Evolutionary conservation across 768 basidiomycete species (phyloP).

Genomic region (Mycena latifolia): DNA sequence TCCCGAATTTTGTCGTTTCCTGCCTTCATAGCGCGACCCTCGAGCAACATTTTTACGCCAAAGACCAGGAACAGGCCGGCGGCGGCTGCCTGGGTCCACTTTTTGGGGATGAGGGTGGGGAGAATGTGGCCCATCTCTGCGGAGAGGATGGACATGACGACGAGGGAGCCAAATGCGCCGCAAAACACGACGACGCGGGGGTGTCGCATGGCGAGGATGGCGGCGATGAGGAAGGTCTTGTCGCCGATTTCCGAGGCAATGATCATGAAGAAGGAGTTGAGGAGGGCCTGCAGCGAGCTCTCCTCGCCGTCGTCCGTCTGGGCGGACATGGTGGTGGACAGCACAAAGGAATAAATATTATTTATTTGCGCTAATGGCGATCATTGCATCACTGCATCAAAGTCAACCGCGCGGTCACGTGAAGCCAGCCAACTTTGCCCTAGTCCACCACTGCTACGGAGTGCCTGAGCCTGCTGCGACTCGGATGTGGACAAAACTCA

Average conservation of each 20-base stretch:
- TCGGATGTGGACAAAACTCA: slow-evolving; percentile 34
- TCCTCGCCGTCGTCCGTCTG: slow-evolving; percentile 39
- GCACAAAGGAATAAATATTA: too few species aligned
- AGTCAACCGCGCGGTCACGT: slow-evolving; percentile 14
- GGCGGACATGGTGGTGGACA: slow-evolving; percentile 11
- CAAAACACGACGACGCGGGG: slow-evolving; percentile 87
- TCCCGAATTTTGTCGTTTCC: slow-evolving; percentile 89
- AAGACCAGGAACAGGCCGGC: slow-evolving; percentile 91
- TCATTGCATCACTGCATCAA: too few species aligned
- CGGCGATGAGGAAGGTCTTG: slow-evolving; percentile 92
- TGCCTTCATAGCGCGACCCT: slow-evolving; percentile 82
- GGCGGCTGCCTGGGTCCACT: slow-evolving; percentile 80
- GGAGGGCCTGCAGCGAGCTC: slow-evolving; percentile 65
- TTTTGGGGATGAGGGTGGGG: slow-evolving; percentile 80
- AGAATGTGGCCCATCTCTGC: slow-evolving; percentile 95
- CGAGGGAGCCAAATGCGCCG: slow-evolving; percentile 89
- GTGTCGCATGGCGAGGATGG: slow-evolving; percentile 92
- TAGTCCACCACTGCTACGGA: background rate
- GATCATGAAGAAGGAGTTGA: slow-evolving; percentile 91
- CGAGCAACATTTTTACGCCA: slow-evolving; percentile 89
- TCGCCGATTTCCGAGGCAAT: slow-evolving; percentile 95
- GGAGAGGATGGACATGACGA: slow-evolving; percentile 94
- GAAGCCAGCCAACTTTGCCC: too few species aligned
- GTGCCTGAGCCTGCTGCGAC: slow-evolving; percentile 20
- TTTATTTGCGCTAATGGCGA: too few species aligned